Conservation (phyloP, 192 early-diverging fungal species). For the Linnemannia zychae region DNA sequence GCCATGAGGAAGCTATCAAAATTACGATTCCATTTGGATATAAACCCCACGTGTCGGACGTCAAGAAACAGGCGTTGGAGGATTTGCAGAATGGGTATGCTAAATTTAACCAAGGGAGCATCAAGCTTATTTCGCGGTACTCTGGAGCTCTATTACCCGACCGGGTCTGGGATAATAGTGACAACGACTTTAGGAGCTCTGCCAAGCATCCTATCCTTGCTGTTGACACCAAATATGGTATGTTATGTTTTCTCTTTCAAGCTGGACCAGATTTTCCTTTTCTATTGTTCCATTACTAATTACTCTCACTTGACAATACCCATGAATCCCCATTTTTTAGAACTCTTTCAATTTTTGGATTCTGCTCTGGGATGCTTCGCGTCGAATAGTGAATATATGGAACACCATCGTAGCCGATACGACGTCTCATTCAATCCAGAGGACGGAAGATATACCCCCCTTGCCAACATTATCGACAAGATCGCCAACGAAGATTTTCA, state of each 20-base stretch:
- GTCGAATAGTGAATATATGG: neutral
- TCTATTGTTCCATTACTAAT: neutral
- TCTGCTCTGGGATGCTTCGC: conserved; percentile 15
- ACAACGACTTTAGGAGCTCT: neutral
- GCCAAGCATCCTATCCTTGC: conserved; percentile 10
- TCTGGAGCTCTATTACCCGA: conserved; percentile 4
- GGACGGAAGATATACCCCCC: neutral
- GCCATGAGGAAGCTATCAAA: conserved; percentile 33
- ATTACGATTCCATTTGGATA: conserved; percentile 6
- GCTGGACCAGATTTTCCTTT: too few relatives aligned
- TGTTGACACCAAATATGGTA: conserved; percentile 14
- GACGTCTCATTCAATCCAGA: conserved; percentile 2
- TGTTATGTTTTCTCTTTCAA: neutral
- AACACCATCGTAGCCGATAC: neutral
- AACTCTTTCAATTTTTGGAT: conserved; percentile 18
- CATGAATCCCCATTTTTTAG: neutral
- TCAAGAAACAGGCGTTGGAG: conserved; percentile 15
- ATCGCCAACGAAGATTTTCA: neutral
- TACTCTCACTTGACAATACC: neutral
- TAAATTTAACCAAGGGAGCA: neutral
- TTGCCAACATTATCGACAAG: neutral
- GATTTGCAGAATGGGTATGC: conserved; percentile 6
- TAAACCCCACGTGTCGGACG: conserved; percentile 23
- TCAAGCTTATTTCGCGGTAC: neutral
- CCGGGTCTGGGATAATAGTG: conserved; percentile 14